A percentile compares a stretch with the other conserved stretches of the same genome.
Evolutionary conservation across 306 rosid genomes (phyloP).

Genomic region (Geum urbanum): DNA sequence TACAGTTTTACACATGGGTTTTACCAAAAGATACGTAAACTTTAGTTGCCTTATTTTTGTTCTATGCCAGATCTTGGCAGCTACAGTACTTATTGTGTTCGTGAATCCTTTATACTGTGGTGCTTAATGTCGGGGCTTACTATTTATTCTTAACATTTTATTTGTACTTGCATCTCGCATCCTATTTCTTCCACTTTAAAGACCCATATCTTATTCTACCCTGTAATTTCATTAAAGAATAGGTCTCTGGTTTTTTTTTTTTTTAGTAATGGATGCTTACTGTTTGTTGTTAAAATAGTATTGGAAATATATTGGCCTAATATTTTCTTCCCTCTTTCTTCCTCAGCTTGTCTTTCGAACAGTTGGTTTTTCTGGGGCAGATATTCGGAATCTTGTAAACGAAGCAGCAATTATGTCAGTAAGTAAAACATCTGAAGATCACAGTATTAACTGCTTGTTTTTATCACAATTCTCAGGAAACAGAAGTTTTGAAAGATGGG

Average conservation of each 20-base stretch:
- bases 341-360: constrained; percentile 93
- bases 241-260: background rate
- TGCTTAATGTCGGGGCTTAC: background rate
- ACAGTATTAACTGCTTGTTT: background rate
- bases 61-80: background rate
- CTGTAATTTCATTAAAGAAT: background rate
- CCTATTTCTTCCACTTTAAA: background rate
- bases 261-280: constrained; percentile 17
- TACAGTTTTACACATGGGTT: background rate
- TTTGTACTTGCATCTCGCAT: too few species aligned
- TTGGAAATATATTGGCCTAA: constrained; percentile 22
- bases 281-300: constrained; percentile 5
- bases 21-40: background rate
- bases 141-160: background rate
- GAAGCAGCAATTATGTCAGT: constrained; percentile 99
- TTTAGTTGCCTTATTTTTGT: background rate
- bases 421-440: constrained; percentile 28
- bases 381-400: constrained; percentile 87
- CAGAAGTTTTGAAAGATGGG: background rate
- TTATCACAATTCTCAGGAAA: background rate
- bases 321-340: constrained; percentile 26
- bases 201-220: background rate
- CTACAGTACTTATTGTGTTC: background rate
- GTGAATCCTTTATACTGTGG: background rate
- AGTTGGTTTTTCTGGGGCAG: constrained; percentile 97